phyloP scores from a whole-genome alignment of 2,329 filamentous ascomycete species.

The Penicillium sp. region DNA sequence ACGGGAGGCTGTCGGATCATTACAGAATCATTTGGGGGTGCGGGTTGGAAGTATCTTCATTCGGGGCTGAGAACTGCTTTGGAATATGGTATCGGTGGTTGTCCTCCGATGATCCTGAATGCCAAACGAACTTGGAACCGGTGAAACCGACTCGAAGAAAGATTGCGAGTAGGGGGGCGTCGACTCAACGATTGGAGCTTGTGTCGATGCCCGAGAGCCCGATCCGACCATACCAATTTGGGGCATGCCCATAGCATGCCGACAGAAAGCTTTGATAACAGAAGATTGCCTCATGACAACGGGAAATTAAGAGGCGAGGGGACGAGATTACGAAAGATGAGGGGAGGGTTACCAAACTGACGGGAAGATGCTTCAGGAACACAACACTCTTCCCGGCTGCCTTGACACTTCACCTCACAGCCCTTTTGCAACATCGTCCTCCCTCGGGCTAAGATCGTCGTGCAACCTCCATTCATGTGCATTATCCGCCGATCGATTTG shows the following conservation, averaged over 20 bases:
- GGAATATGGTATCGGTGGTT: not conserved
- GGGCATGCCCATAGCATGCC: not conserved
- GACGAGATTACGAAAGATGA: not conserved
- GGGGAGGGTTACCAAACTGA: constrained; percentile 2
- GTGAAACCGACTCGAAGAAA: not conserved
- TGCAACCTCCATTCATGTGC: not conserved
- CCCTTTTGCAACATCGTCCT: too few species aligned
- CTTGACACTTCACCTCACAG: not conserved
- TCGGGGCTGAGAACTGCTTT: not conserved
- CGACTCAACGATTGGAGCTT: constrained; percentile 3
- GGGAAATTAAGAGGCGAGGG: not conserved
- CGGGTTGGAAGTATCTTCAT: not conserved
- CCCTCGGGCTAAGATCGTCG: too few species aligned
- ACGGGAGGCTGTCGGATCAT: not conserved
- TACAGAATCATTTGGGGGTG: not conserved
- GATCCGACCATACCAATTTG: constrained; percentile 4
- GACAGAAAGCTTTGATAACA: not conserved
- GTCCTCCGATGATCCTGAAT: not conserved
- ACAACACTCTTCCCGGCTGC: not conserved
- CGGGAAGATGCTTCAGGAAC: constrained; percentile 1
- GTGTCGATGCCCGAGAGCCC: constrained; percentile 4
- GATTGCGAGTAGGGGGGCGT: not conserved
- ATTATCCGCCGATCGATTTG: not conserved
- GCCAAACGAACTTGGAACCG: not conserved
- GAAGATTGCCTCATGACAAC: not conserved